These are phyloP conservation scores for Russula ochroleuca DNA, from an alignment of 768 basidiomycete species.

Conservation along the genomic window DNA sequence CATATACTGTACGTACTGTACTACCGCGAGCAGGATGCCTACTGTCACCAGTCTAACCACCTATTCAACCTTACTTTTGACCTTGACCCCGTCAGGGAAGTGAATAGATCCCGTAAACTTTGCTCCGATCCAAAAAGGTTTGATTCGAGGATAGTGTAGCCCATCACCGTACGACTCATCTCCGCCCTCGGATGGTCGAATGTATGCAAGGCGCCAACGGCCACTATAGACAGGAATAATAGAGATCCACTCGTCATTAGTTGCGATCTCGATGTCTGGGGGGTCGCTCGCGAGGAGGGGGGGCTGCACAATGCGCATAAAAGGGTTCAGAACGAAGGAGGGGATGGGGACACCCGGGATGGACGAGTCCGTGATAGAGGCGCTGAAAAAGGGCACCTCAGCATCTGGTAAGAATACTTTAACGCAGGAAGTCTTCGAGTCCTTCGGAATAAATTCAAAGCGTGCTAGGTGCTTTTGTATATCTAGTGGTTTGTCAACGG, in stretches of 20 bases:
- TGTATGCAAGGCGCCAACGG: constrained; percentile 13
- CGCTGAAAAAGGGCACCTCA: constrained; percentile 21
- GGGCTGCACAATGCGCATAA: constrained; percentile 11
- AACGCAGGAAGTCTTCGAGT: neutral
- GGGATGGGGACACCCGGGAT: constrained; percentile 15
- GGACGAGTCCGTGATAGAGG: constrained; percentile 18
- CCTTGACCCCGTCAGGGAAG: neutral
- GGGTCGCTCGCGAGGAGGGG: constrained; percentile 6
- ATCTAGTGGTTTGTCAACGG: constrained; percentile 2
- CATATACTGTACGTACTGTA: too few species aligned
- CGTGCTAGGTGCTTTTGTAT: constrained; percentile 20
- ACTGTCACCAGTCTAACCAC: too few species aligned
- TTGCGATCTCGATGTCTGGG: neutral
- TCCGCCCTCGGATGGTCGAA: constrained; percentile 3
- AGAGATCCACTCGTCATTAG: constrained; percentile 13
- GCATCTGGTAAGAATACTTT: constrained; percentile 6
- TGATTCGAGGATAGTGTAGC: constrained; percentile 7
- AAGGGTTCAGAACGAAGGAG: neutral
- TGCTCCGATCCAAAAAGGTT: constrained; percentile 11
- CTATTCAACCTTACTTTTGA: neutral
- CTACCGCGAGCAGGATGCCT: too few species aligned
- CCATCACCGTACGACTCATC: constrained; percentile 21
- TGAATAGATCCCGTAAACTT: constrained; percentile 19
- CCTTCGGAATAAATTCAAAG: constrained; percentile 10
- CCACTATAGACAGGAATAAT: constrained; percentile 11